Evolutionary conservation across 306 rosid species (phyloP), one percentile per base, ranked within the genome.

Genomic region (Prunus armeniaca): DNA sequence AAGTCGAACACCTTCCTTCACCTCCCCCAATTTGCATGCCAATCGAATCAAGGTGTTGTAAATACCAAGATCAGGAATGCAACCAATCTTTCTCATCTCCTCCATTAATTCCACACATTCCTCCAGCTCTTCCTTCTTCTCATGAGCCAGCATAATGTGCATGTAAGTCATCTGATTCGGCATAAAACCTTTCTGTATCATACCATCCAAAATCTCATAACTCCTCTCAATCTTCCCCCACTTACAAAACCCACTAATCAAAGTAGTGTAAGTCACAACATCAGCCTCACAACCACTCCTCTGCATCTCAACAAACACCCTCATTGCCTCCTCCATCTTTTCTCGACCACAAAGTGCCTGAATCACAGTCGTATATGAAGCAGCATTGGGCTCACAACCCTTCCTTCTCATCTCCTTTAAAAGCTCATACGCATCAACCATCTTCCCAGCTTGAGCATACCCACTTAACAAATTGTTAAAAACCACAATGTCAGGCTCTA

Each of bases 81-180:
- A 87, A 73, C 92, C 96, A 65, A 88, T 80, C 91, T 88, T 91
- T 78, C 85, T 76, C 96, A 93, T 91, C 86, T 89, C 97, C 77
- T 77, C 67, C 74, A 89, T 80, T 24, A 91, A 87, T 76, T 88
- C 92, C 88, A 84, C 69, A 69, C 93, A 91, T 82, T 91, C 93
- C 86, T 91, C 97, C 54, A 91, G 86, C 66, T 91, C 89, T 65
- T 93, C 96, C 87, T 88, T 91, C 92, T 91, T 91, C 88, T 93
- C 97, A 71, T 89, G 97, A 19, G 96, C 97, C 47, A 81, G 2
- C 92, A 88, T 82, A 49, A 93, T 84, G 69, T 86, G 88, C 82
- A 85, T 55, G 80, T 87, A 93, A 80, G 83, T 91, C 72, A 77
- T 75, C 84, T 88, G 93, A 86, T 82, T 87, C 4, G 96, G 97